Conservation (phyloP, 1,284 basidiomycete genomes). For the Irpex sp. region DNA sequence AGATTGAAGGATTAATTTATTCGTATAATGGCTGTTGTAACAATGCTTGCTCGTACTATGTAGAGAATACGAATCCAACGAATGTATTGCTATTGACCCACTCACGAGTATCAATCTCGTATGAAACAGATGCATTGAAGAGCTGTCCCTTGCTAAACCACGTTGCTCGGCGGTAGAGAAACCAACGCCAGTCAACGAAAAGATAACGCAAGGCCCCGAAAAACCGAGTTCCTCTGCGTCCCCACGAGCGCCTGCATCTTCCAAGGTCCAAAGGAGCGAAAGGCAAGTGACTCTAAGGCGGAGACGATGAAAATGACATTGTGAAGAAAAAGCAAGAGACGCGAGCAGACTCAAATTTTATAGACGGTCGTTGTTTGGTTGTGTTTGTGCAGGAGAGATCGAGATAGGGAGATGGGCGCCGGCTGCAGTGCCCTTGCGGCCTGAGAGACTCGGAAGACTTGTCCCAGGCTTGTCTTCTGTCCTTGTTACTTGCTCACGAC, state of each 20-base stretch:
- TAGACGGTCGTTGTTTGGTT: slow-evolving; percentile 4
- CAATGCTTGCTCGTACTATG: not conserved
- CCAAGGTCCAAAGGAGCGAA: slow-evolving; percentile 32
- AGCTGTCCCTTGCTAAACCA: slow-evolving; percentile 25
- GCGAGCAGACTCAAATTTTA: slow-evolving; percentile 3
- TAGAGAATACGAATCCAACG: not conserved
- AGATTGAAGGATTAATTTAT: slow-evolving; percentile 1
- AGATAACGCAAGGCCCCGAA: slow-evolving; percentile 22
- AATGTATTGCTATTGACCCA: not conserved
- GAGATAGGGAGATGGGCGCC: not conserved
- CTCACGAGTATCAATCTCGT: no score
- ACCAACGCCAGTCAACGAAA: slow-evolving; percentile 21
- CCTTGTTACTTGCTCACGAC: not conserved
- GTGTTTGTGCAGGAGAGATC: not conserved
- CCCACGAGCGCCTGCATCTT: slow-evolving; percentile 53
- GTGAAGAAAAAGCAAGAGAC: slow-evolving; percentile 11
- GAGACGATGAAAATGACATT: slow-evolving; percentile 30
- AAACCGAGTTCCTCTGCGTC: slow-evolving; percentile 38
- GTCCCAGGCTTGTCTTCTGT: not conserved
- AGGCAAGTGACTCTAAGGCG: slow-evolving; percentile 50
- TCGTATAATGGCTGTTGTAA: not conserved
- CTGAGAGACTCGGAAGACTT: not conserved
- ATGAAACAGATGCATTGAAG: no score
- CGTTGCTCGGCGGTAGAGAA: slow-evolving; percentile 22
- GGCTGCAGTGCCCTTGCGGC: not conserved